Evolutionary conservation across 495 filamentous ascomycete genomes (phyloP).

Genomic region (Talaromyces adpressus): DNA sequence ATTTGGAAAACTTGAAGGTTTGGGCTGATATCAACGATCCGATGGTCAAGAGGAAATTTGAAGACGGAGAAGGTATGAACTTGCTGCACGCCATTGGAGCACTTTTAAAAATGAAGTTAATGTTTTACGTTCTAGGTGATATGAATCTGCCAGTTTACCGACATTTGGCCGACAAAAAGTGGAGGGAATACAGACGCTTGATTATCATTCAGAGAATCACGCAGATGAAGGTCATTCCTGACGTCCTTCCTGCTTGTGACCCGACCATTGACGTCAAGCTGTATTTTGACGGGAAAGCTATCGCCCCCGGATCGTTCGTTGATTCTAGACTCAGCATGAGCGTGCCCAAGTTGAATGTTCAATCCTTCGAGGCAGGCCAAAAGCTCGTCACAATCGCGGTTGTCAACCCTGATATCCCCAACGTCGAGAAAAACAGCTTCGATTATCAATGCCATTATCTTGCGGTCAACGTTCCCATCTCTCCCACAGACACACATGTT

Average conservation of each 20-base stretch:
- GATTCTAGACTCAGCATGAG: slow-evolving; percentile 59
- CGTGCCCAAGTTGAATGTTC: slow-evolving; percentile 69
- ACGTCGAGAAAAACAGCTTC: slow-evolving; percentile 69
- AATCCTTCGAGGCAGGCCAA: slow-evolving; percentile 74
- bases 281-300: slow-evolving; percentile 59
- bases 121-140: slow-evolving; percentile 52
- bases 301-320: slow-evolving; percentile 73
- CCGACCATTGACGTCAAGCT: slow-evolving; percentile 72
- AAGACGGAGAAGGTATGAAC: slow-evolving; percentile 76
- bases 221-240: slow-evolving; percentile 86
- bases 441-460: slow-evolving; percentile 78
- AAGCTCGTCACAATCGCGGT: slow-evolving; percentile 78
- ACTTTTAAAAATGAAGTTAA: background rate
- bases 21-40: slow-evolving; percentile 94
- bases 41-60: slow-evolving; percentile 86
- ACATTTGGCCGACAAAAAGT: slow-evolving; percentile 77
- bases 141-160: slow-evolving; percentile 98
- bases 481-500: slow-evolving; percentile 45
- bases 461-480: slow-evolving; percentile 58
- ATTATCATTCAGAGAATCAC: slow-evolving; percentile 80
- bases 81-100: background rate
- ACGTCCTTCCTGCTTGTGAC: slow-evolving; percentile 79
- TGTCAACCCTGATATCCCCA: slow-evolving; percentile 85
- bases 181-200: slow-evolving; percentile 69
- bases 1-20: slow-evolving; percentile 79